phyloP scores from a whole-genome alignment of 2,329 filamentous ascomycete species.

The Beauveria sp. region DNA sequence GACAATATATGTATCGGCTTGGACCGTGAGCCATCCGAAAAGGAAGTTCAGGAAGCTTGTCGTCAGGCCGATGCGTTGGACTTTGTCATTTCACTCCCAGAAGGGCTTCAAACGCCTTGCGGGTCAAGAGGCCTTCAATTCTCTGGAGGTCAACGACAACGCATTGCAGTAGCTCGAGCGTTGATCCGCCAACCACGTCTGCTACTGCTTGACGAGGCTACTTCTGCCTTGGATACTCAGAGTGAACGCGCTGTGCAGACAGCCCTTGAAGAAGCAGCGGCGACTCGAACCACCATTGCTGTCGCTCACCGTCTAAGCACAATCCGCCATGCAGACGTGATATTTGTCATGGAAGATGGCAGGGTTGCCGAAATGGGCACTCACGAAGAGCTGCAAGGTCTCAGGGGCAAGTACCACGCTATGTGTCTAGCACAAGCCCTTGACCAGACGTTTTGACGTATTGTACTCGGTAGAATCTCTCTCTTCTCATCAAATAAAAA shows the following conservation, averaged over 20 bases:
- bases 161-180: constrained; percentile 58
- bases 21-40: constrained; percentile 14
- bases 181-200: constrained; percentile 55
- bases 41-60: constrained; percentile 34
- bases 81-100: constrained; percentile 26
- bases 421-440: not conserved
- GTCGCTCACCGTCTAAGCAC: not conserved
- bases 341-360: constrained; percentile 82
- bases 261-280: constrained; percentile 34
- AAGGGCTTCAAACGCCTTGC: constrained; percentile 49
- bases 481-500: not conserved
- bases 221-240: constrained; percentile 48
- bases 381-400: constrained; percentile 55
- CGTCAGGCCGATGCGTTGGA: constrained; percentile 39
- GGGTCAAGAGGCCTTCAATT: constrained; percentile 56
- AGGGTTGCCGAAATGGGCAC: constrained; percentile 71
- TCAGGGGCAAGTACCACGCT: not conserved
- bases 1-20: not conserved
- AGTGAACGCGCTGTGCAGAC: constrained; percentile 52
- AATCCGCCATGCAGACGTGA: constrained; percentile 56
- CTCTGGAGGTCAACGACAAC: constrained; percentile 60
- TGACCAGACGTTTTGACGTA: not conserved
- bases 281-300: not conserved
- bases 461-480: not conserved
- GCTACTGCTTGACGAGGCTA: constrained; percentile 62